Base-by-base conservation (phyloP, 2,329 filamentous ascomycete species). In the Venturia aucupariae region DNA sequence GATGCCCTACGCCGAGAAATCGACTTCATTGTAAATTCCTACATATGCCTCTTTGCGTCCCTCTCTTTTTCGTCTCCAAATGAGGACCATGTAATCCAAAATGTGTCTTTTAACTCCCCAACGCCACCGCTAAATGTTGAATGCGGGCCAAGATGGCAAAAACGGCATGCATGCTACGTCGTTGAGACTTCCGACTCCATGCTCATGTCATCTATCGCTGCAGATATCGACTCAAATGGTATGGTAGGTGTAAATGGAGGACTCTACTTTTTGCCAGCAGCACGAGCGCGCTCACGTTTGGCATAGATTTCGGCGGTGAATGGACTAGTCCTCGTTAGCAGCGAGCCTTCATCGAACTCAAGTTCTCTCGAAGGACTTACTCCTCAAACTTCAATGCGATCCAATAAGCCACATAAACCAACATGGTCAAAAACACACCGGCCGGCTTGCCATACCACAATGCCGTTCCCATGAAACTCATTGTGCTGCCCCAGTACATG, bases 401-500 rank as follows among this genome's bases (percentile, higher is more conserved):
- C 72, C 86, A 80, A 77, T 97, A 97, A 65, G 91, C 85, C 32
- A 88, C 71, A 69, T 89, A 84, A 17, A 97, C 92, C 78, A 90
- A 82, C 19, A 75, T 80, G 0, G 90, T 92, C 70, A 97, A 75
- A 61, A 93, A 71, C 44, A 97, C 69, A 0, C 94, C 94, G 0
- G 93, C 94, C 0, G 92, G 92, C 78, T 92, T 94, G 64, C 90
- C 92, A 72, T 87, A 91, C 74, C 90, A 85, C 65, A 99, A 78
- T 5, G 93, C 90, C 2, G 89, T 90, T 30, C 90, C 94, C 65
- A 97, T 78, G 78, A 99, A 99, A 78, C 89, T 93, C 83, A 96
- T 82, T 30, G 93, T 94, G 67, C 88, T 91, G 65, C 94, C 94
- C 79, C 92, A 90, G 81, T 99, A 99, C 94, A 99, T 99, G 67